Conservation (phyloP, 163 green algal genomes). For the Scenedesmus sp. region DNA sequence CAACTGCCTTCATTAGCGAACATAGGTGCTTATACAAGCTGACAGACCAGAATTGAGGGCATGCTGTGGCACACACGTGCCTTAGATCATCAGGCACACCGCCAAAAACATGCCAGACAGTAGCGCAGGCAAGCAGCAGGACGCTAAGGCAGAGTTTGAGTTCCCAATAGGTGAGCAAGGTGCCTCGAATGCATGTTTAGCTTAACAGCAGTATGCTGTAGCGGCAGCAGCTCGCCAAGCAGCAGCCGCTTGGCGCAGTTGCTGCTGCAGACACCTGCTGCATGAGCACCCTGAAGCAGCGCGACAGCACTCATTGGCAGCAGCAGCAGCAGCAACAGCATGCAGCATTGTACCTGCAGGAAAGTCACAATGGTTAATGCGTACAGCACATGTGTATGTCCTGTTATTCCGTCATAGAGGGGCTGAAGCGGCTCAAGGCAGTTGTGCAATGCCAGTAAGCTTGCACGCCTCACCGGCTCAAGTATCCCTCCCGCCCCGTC, state of each 20-base stretch:
- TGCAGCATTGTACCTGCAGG: not conserved
- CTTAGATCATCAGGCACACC: not conserved
- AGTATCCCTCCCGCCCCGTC: not conserved
- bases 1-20: not conserved
- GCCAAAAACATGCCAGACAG: constrained; percentile 6
- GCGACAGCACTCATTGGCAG: not conserved
- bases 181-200: not conserved
- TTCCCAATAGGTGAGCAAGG: not conserved
- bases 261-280: not conserved
- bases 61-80: not conserved
- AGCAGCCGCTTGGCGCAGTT: not conserved
- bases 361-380: not conserved
- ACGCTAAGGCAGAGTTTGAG: not conserved
- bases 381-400: not conserved
- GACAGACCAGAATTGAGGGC: not conserved
- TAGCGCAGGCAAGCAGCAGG: constrained; percentile 1
- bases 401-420: not conserved
- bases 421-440: not conserved
- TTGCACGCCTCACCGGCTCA: not conserved
- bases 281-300: not conserved
- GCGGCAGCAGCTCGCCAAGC: not conserved
- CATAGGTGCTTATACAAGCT: not conserved
- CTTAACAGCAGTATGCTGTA: not conserved
- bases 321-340: constrained; percentile 25
- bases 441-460: not conserved